Evolutionary conservation across 345 rosid species (phyloP).

Genomic region (Pistacia atlantica): DNA sequence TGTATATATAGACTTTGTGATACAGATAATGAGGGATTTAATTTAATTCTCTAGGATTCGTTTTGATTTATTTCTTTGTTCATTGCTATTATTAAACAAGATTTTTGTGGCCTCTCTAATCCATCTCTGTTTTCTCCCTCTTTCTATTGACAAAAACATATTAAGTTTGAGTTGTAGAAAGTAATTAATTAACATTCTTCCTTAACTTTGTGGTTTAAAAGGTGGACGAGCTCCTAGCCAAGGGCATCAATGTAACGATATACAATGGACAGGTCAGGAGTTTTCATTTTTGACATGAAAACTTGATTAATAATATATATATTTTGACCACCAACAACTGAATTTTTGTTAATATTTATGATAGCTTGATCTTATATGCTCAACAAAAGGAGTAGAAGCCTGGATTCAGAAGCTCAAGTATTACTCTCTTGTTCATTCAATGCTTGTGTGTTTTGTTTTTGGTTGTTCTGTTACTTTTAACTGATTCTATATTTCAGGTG

Average conservation of each 20-base stretch:
- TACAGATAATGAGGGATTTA: no score
- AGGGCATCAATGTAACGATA: slow-evolving; percentile 33
- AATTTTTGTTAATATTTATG: not conserved
- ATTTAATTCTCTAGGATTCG: no score
- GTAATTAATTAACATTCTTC: not conserved
- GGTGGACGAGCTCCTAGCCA: slow-evolving; percentile 46
- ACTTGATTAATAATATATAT: no score
- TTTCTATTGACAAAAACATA: no score
- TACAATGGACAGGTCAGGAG: slow-evolving; percentile 45
- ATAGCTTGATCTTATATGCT: slow-evolving; percentile 45
- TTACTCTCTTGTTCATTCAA: no score
- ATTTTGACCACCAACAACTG: not conserved
- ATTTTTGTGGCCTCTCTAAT: no score
- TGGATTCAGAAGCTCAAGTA: slow-evolving; percentile 49
- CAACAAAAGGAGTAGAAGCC: slow-evolving; percentile 50
- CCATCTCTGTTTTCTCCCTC: no score
- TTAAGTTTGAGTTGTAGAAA: no score
- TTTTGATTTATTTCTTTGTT: no score
- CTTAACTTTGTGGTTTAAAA: not conserved
- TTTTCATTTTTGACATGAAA: not conserved
- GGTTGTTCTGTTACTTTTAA: not conserved
- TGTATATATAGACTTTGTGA: no score
- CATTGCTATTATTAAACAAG: no score
- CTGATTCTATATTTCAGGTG: slow-evolving; percentile 27
- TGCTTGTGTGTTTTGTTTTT: not conserved